A percentile compares a stretch with the other conserved stretches of the same genome.
Evolutionary conservation across 176 grass and related monocot genomes (phyloP).

Genomic region (Lolium perenne): DNA sequence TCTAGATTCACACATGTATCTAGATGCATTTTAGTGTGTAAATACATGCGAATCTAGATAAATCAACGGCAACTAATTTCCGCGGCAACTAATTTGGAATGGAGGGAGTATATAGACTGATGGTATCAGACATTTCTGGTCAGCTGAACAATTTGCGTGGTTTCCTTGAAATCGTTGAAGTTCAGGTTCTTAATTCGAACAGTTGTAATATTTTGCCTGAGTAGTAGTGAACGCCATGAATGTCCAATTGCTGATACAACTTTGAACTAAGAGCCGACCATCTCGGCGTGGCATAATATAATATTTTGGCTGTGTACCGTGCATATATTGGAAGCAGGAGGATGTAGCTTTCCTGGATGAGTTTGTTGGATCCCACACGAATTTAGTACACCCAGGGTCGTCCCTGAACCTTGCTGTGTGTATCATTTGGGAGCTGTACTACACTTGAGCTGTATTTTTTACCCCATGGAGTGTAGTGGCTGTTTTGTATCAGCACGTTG

Average conservation of each 20-base stretch:
- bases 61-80: too few species aligned
- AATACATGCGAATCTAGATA: too few species aligned
- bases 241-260: neutral
- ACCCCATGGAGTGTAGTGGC: neutral
- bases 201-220: neutral
- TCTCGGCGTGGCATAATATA: neutral
- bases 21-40: too few species aligned
- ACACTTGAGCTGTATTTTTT: neutral
- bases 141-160: neutral
- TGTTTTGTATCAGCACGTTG: slow-evolving; percentile 5
- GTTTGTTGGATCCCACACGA: slow-evolving; percentile 8
- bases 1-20: too few species aligned
- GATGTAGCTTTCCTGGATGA: slow-evolving; percentile 6
- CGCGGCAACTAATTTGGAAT: too few species aligned
- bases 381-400: neutral
- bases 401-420: slow-evolving; percentile 23
- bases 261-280: neutral
- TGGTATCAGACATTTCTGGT: neutral
- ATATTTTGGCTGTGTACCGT: neutral
- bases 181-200: slow-evolving; percentile 9
- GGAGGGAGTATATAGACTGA: neutral
- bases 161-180: neutral
- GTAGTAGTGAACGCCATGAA: neutral
- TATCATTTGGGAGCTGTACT: neutral
- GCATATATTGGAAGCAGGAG: slow-evolving; percentile 43